Base-by-base conservation (phyloP, 23 red algal genomes). In the Gracilariopsis chorda region DNA sequence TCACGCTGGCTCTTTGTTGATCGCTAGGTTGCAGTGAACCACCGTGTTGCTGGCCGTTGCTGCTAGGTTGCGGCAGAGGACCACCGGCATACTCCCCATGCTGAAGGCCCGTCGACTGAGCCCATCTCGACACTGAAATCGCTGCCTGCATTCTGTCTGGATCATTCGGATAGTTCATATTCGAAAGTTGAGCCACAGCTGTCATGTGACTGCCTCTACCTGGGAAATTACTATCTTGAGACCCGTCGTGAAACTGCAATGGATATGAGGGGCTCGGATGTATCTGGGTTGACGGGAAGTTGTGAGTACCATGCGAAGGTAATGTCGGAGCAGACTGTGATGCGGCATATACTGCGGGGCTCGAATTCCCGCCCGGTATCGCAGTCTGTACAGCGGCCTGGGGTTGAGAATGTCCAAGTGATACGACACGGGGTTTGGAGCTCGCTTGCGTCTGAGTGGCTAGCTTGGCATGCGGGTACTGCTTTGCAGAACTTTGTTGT, bases 71-170 rank as follows among this genome's bases (percentile, higher is more conserved):
- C 0, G 67, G 2, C 47, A 73, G 17, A 10, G 67, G 67, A 34
- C 67, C 67, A 20, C 37, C 67, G 23, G 36, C 67, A 46, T 73
- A 73, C 37, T 73, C 67, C 9, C 67, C 67, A 23, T 73, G 67
- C 40, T 73, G 67, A 3, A 73, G 42, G 12, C 67, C 67, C 1
- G 67, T 73, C 32, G 67, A 47, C 32, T 73, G 67, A 27, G 67
- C 32, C 67, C 67, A 73, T 73, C 67, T 73, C 23, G 67, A 73
- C 29, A 73, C 67, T 21, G 67, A 27, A 4, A 73, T 42, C 11
- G 67, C 67, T 20, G 67, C 67, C 28, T 73, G 67, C 67, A 73
- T 73, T 11, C 67, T 36, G 47, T 73, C 67, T 73, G 67, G 67
- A 37, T 73, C 67, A 16, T 45, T 73, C 29, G 42, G 67, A 73